Evolutionary conservation across 2,329 filamentous ascomycete genomes (phyloP).

Genomic region (Colletotrichum navitas): DNA sequence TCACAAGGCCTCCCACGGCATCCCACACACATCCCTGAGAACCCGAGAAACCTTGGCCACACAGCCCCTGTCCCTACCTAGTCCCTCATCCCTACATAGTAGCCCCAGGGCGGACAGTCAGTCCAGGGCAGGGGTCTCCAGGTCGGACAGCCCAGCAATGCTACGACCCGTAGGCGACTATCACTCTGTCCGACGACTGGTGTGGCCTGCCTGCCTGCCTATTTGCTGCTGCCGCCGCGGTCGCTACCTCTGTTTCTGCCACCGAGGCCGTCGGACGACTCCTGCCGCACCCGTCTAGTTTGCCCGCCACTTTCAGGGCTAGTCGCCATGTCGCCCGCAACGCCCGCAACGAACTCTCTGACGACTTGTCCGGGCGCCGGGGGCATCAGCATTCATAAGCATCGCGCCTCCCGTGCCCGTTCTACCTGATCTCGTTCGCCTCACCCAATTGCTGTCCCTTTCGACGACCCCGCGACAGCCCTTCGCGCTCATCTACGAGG

Average conservation of each 20-base stretch:
- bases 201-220: neutral
- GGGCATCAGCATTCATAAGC: slow-evolving; percentile 40
- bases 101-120: slow-evolving; percentile 16
- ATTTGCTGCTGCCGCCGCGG: slow-evolving; percentile 1
- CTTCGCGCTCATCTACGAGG: slow-evolving; percentile 25
- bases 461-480: slow-evolving; percentile 28
- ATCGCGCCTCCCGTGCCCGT: slow-evolving; percentile 37
- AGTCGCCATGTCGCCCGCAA: slow-evolving; percentile 39
- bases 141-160: slow-evolving; percentile 36
- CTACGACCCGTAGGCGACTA: neutral
- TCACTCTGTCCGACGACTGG: neutral
- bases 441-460: slow-evolving; percentile 28
- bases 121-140: slow-evolving; percentile 15
- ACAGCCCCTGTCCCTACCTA: slow-evolving; percentile 3
- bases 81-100: slow-evolving; percentile 6
- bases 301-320: slow-evolving; percentile 40
- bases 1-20: slow-evolving; percentile 23
- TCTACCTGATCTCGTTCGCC: neutral
- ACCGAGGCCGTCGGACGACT: slow-evolving; percentile 30
- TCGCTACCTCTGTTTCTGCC: slow-evolving; percentile 8
- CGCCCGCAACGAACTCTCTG: slow-evolving; percentile 41
- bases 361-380: slow-evolving; percentile 10
- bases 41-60: slow-evolving; percentile 35
- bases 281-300: slow-evolving; percentile 34
- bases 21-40: slow-evolving; percentile 26